phyloP scores from a whole-genome alignment of 192 early-diverging fungal species.

The Rhizoclosmatium sp. region DNA sequence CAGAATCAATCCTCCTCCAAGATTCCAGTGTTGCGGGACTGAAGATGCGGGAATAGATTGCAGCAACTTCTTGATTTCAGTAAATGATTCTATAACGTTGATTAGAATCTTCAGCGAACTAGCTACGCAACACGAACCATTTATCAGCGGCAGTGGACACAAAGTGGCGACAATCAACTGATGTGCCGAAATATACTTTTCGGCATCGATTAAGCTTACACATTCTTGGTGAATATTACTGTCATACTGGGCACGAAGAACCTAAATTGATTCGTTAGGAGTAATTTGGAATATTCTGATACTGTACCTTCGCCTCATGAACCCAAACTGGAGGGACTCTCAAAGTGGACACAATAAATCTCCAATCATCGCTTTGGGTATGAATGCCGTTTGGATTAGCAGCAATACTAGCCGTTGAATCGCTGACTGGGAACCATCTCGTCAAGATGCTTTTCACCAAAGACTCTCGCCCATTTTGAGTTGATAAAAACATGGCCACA shows the following conservation, averaged over 20 bases:
- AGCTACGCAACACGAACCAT: constrained; percentile 24
- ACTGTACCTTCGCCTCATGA: constrained; percentile 63
- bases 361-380: constrained; percentile 41
- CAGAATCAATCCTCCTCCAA: constrained; percentile 48
- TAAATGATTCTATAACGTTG: constrained; percentile 1
- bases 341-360: constrained; percentile 69
- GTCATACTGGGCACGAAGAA: constrained; percentile 48
- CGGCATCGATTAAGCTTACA: constrained; percentile 52
- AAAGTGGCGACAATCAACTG: constrained; percentile 42
- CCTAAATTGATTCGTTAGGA: constrained; percentile 31
- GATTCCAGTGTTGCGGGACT: constrained; percentile 38
- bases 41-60: constrained; percentile 10
- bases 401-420: constrained; percentile 50
- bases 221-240: constrained; percentile 45
- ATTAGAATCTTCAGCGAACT: no score
- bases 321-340: constrained; percentile 72
- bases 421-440: constrained; percentile 45
- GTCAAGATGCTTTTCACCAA: constrained; percentile 56
- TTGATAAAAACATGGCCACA: constrained; percentile 73
- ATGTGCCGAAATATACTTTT: constrained; percentile 48
- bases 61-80: constrained; percentile 19
- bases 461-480: constrained; percentile 49
- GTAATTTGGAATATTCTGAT: neutral
- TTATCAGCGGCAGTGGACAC: constrained; percentile 41
- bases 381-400: neutral